These are phyloP conservation scores for Rasamsonia emersonii DNA, from an alignment of 2,329 filamentous ascomycete species.

Conservation along the genomic window DNA sequence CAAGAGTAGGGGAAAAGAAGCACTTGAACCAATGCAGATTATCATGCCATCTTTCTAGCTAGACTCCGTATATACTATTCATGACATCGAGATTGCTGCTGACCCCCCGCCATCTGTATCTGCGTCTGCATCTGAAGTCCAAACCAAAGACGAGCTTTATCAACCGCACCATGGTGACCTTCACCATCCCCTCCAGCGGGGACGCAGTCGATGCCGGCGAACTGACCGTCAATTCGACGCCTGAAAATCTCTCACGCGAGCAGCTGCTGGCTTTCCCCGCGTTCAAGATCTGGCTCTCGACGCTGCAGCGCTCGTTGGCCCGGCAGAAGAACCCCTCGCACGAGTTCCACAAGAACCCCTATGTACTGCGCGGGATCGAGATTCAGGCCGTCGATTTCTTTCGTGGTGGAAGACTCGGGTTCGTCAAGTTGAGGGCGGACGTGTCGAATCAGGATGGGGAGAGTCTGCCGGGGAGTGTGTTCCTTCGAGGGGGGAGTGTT, in stretches of 20 bases:
- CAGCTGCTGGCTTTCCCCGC: slow-evolving; percentile 44
- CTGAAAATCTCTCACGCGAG: slow-evolving; percentile 32
- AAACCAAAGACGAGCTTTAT: too few species aligned
- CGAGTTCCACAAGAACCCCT: slow-evolving; percentile 44
- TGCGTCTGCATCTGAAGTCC: too few species aligned
- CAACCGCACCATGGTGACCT: neutral
- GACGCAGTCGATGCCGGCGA: neutral
- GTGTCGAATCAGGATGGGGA: slow-evolving; percentile 46
- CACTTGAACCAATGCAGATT: too few species aligned
- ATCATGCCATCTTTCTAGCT: too few species aligned
- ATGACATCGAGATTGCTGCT: slow-evolving; percentile 10
- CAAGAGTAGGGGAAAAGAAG: too few species aligned
- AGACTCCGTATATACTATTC: slow-evolving; percentile 2
- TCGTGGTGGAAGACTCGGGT: slow-evolving; percentile 41
- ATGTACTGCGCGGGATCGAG: slow-evolving; percentile 43
- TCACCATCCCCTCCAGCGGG: neutral
- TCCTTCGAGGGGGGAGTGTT: slow-evolving; percentile 51
- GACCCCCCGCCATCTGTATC: slow-evolving; percentile 7
- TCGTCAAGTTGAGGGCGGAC: slow-evolving; percentile 47
- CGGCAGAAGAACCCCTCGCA: slow-evolving; percentile 39
- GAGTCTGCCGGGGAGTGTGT: slow-evolving; percentile 48
- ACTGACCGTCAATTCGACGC: slow-evolving; percentile 34
- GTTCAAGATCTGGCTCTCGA: slow-evolving; percentile 47
- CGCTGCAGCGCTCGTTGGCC: slow-evolving; percentile 40
- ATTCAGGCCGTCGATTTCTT: slow-evolving; percentile 50